Conservation (phyloP, 2,329 filamentous ascomycete genomes). For the Aspergillus hiratsukae region DNA sequence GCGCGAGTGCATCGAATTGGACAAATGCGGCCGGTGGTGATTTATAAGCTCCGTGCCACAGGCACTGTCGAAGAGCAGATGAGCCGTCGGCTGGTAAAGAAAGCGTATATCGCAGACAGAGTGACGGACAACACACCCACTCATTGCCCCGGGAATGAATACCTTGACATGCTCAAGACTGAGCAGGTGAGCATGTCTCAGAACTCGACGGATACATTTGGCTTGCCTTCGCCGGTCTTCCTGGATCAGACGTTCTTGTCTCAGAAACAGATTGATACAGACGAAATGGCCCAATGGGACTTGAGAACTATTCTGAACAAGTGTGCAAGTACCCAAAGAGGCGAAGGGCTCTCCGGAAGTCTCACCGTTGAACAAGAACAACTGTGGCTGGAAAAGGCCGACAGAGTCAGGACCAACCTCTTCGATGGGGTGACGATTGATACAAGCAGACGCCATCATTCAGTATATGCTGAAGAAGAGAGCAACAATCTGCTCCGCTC, state of each 20-base stretch:
- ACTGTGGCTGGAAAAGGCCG: slow-evolving; percentile 54
- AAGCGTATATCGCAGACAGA: slow-evolving; percentile 57
- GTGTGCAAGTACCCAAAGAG: neutral
- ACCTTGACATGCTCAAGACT: slow-evolving; percentile 52
- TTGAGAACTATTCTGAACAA: slow-evolving; percentile 42
- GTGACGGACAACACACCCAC: slow-evolving; percentile 56
- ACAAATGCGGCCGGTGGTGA: slow-evolving; percentile 50
- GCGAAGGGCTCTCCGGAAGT: neutral
- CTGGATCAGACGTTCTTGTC: neutral
- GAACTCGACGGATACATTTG: neutral
- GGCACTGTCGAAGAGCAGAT: slow-evolving; percentile 58
- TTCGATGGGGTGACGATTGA: slow-evolving; percentile 52
- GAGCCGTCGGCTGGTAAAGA: slow-evolving; percentile 56
- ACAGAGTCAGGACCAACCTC: slow-evolving; percentile 53
- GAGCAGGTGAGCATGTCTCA: slow-evolving; percentile 47
- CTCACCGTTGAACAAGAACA: slow-evolving; percentile 45
- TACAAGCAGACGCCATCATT: slow-evolving; percentile 22
- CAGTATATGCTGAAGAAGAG: slow-evolving; percentile 30
- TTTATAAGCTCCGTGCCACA: slow-evolving; percentile 54
- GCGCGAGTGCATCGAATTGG: slow-evolving; percentile 53
- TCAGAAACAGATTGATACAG: neutral
- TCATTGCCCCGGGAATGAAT: slow-evolving; percentile 39
- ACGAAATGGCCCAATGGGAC: neutral
- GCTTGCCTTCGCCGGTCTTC: neutral
- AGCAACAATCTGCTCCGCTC: slow-evolving; percentile 35